Evolutionary conservation across 441 rosid genomes (phyloP).

Genomic region (Pelargonium australe): DNA sequence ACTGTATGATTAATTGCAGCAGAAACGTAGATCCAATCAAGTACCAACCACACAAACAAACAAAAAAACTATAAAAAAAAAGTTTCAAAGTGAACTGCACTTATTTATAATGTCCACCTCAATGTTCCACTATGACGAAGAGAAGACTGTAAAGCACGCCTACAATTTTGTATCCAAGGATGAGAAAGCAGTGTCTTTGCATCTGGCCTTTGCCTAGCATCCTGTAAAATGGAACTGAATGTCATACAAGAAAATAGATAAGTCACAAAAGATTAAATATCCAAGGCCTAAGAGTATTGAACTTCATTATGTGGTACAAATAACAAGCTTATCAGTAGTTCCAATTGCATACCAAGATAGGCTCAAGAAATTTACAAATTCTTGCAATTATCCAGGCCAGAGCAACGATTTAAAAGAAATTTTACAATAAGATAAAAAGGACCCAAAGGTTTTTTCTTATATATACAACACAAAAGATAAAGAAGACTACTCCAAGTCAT

Average conservation of each 20-base stretch:
- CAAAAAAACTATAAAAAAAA: conserved; percentile 1
- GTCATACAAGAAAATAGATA: conserved; percentile 4
- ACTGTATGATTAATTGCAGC: conserved; percentile 5
- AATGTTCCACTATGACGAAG: conserved; percentile 73
- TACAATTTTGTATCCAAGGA: conserved; percentile 91
- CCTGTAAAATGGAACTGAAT: conserved; percentile 44
- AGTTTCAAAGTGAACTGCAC: not conserved
- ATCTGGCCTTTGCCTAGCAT: conserved; percentile 97
- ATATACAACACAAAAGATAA: no score
- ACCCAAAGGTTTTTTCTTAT: no score
- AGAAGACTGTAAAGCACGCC: conserved; percentile 84
- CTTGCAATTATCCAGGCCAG: no score
- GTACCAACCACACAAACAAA: conserved; percentile 1
- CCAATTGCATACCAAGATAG: no score
- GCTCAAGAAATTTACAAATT: no score
- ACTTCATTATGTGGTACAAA: not conserved
- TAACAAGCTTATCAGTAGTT: no score
- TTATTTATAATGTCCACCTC: conserved; percentile 34
- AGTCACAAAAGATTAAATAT: not conserved
- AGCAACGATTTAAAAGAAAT: no score
- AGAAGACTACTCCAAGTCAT: no score
- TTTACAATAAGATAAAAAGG: no score
- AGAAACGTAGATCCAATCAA: not conserved
- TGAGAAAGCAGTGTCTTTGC: conserved; percentile 96
- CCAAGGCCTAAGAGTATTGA: not conserved